Evolutionary conservation across 352 stramenopile genomes (phyloP).

Genomic region (Plasmopara muralis): DNA sequence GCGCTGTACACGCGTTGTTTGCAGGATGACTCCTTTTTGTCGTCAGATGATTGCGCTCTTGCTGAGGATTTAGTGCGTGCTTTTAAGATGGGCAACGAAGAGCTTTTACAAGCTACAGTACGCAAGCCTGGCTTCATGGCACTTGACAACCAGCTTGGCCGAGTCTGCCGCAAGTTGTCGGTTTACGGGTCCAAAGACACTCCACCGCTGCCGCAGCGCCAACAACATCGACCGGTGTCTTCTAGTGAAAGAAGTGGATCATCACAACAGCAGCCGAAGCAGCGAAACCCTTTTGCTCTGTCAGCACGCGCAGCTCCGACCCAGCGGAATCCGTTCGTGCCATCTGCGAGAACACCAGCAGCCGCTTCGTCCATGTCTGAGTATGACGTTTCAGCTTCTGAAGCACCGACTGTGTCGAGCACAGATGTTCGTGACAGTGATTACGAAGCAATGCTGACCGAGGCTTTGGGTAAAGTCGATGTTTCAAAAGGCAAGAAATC

Average conservation of each 20-base stretch:
- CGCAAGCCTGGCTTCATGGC: constrained; percentile 71
- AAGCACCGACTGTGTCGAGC: constrained; percentile 10
- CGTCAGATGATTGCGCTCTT: constrained; percentile 68
- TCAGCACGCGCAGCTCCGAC: constrained; percentile 15
- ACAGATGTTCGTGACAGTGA: constrained; percentile 26
- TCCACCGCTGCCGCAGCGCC: constrained; percentile 11
- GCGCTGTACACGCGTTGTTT: constrained; percentile 69
- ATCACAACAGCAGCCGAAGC: constrained; percentile 21
- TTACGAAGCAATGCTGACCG: constrained; percentile 27
- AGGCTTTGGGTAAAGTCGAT: constrained; percentile 25
- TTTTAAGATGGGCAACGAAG: constrained; percentile 75
- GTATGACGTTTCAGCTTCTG: constrained; percentile 21
- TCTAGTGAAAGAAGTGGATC: constrained; percentile 12
- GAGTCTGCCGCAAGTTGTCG: constrained; percentile 58
- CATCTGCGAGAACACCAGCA: constrained; percentile 19
- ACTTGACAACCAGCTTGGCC: constrained; percentile 71
- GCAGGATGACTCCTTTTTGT: constrained; percentile 69
- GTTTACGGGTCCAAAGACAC: constrained; percentile 36
- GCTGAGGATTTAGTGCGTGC: constrained; percentile 70
- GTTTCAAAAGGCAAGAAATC: constrained; percentile 18
- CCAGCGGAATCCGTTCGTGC: constrained; percentile 35
- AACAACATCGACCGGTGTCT: constrained; percentile 19
- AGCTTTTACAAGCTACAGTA: constrained; percentile 61
- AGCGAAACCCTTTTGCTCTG: constrained; percentile 25
- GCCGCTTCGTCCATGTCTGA: constrained; percentile 15